These are phyloP conservation scores for Senecio squalidus DNA, from an alignment of 140 eudicot genomes.

Conservation along the genomic window DNA sequence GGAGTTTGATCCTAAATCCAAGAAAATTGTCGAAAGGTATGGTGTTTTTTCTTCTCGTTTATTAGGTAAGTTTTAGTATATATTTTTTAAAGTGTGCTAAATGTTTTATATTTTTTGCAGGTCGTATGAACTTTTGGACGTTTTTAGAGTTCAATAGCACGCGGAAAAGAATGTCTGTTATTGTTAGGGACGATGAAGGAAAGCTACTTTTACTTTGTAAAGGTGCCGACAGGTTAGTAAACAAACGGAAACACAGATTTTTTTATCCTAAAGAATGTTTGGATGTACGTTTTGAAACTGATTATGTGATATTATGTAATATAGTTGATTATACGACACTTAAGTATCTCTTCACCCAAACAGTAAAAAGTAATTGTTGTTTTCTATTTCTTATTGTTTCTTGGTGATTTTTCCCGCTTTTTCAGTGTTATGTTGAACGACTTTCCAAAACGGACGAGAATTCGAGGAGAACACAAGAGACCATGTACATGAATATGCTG, in stretches of 20 bases:
- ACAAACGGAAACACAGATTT: not conserved
- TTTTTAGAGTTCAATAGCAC: conserved; percentile 60
- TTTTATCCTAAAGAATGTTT: not conserved
- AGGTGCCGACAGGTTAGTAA: conserved; percentile 76
- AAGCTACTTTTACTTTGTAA: conserved; percentile 52
- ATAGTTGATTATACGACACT: too few relatives aligned
- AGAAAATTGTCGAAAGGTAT: conserved; percentile 43
- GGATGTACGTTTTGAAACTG: not conserved
- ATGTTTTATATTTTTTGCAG: conserved; percentile 23
- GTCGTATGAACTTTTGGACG: conserved; percentile 43
- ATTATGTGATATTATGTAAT: not conserved
- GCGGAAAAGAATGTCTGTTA: conserved; percentile 66
- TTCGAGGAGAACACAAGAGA: conserved; percentile 49
- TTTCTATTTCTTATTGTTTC: not conserved
- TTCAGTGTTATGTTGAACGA: conserved; percentile 65
- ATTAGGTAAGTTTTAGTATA: not conserved
- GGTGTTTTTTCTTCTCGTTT: not conserved
- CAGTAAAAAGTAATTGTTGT: too few relatives aligned
- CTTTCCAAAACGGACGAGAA: conserved; percentile 35
- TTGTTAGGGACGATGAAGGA: conserved; percentile 59
- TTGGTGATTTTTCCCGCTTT: not conserved
- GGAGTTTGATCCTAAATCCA: conserved; percentile 42
- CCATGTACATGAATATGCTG: conserved; percentile 57
- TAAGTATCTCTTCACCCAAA: too few relatives aligned
- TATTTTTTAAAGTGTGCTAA: not conserved